These are phyloP conservation scores for Inga oerstediana DNA, from an alignment of 306 rosid species.

Conservation along the genomic window DNA sequence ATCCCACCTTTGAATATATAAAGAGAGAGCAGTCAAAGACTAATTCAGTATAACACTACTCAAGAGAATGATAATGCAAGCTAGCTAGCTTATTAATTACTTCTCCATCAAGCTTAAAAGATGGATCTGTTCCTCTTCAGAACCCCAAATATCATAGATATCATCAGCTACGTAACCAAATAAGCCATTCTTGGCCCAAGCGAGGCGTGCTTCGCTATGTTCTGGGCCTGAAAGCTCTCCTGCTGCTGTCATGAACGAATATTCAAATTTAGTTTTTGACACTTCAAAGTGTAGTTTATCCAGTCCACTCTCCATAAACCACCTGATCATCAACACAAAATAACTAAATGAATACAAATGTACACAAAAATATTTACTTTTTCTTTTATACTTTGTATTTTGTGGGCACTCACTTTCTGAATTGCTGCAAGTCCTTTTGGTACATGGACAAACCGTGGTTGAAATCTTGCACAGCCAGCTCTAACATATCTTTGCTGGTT, in stretches of 20 bases:
- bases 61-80: background rate
- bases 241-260: background rate
- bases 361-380: too few relatives aligned
- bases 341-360: too few relatives aligned
- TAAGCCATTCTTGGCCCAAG: conserved; percentile 58
- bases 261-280: background rate
- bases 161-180: conserved; percentile 53
- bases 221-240: conserved; percentile 26
- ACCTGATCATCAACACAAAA: background rate
- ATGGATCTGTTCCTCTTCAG: conserved; percentile 52
- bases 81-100: conserved; percentile 19
- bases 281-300: background rate
- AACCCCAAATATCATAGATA: conserved; percentile 57
- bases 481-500: background rate
- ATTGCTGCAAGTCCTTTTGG: background rate
- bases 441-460: background rate
- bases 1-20: conserved; percentile 49
- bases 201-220: conserved; percentile 52
- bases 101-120: conserved; percentile 46
- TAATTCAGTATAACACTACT: background rate
- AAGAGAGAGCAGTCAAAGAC: background rate
- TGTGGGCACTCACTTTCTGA: background rate
- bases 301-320: background rate
- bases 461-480: background rate
- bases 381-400: too few relatives aligned